Percentiles rank a stretch among this genome's conserved stretches.
Evolutionary conservation across 441 rosid species (phyloP).

Genomic region (Viola pubescens): DNA sequence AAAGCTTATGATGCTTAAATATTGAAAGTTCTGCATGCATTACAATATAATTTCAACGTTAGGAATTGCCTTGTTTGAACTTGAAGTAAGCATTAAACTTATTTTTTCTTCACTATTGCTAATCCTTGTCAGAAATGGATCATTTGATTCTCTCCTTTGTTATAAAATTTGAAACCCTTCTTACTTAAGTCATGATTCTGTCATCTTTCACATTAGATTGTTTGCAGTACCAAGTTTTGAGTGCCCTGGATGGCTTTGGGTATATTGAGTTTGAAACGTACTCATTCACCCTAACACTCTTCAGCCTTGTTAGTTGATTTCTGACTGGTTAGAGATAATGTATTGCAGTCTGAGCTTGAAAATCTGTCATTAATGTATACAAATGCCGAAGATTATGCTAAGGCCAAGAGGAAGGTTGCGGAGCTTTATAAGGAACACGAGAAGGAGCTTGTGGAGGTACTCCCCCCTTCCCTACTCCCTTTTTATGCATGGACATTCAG

Average conservation of each 20-base stretch:
- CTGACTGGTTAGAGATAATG: slow-evolving; percentile 6
- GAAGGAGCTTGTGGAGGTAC: slow-evolving; percentile 83
- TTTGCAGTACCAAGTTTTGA: neutral
- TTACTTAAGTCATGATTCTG: neutral
- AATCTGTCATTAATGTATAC: slow-evolving; percentile 91
- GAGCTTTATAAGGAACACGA: slow-evolving; percentile 85
- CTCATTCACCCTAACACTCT: neutral
- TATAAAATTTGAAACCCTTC: neutral
- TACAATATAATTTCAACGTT: neutral
- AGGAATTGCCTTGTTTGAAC: neutral
- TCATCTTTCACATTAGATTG: neutral
- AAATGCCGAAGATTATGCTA: slow-evolving; percentile 77
- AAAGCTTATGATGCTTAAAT: slow-evolving; percentile 5
- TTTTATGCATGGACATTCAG: neutral
- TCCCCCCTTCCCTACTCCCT: neutral
- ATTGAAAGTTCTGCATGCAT: neutral
- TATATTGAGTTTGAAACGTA: neutral
- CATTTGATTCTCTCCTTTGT: neutral
- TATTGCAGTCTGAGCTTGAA: slow-evolving; percentile 91
- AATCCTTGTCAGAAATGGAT: neutral
- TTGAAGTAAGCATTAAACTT: neutral
- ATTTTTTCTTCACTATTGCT: neutral
- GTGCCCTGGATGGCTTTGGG: neutral
- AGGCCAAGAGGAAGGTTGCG: slow-evolving; percentile 66
- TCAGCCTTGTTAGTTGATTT: neutral